Evolutionary conservation across 1,284 basidiomycete genomes (phyloP).

Genomic region (Naganishia liquefaciens): DNA sequence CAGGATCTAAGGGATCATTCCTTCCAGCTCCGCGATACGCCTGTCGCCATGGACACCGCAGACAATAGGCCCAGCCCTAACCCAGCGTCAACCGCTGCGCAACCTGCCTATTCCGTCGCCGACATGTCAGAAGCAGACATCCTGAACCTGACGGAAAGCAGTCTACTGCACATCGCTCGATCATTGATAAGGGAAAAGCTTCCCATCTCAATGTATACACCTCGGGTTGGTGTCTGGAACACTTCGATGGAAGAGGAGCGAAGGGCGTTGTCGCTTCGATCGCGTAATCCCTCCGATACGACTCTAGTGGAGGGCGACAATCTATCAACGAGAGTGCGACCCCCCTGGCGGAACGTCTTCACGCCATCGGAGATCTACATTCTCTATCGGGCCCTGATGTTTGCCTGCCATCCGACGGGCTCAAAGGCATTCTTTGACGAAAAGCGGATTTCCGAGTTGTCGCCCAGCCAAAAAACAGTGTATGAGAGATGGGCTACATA

Average conservation of each 20-base stretch:
- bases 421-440: conserved; percentile 26
- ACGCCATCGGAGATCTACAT: conserved; percentile 18
- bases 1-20: neutral
- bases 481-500: conserved; percentile 20
- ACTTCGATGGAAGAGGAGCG: conserved; percentile 21
- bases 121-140: conserved; percentile 20
- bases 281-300: conserved; percentile 9
- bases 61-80: too few relatives aligned
- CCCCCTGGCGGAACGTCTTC: conserved; percentile 6
- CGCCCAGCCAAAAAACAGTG: conserved; percentile 11
- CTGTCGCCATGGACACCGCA: neutral
- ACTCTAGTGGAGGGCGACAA: conserved; percentile 11
- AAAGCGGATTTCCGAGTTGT: conserved; percentile 23
- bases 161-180: conserved; percentile 14
- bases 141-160: conserved; percentile 4
- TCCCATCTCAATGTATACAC: conserved; percentile 6
- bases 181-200: conserved; percentile 17
- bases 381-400: conserved; percentile 19
- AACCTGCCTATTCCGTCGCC: neutral
- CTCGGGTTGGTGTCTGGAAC: conserved; percentile 7
- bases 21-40: neutral
- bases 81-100: too few relatives aligned
- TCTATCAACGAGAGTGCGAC: neutral
- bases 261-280: neutral
- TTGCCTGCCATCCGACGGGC: conserved; percentile 16